Evolutionary conservation across 1,139 yeast genomes (phyloP), one percentile per base, ranked within the genome.

Genomic region (Waltiozyma sp.): DNA sequence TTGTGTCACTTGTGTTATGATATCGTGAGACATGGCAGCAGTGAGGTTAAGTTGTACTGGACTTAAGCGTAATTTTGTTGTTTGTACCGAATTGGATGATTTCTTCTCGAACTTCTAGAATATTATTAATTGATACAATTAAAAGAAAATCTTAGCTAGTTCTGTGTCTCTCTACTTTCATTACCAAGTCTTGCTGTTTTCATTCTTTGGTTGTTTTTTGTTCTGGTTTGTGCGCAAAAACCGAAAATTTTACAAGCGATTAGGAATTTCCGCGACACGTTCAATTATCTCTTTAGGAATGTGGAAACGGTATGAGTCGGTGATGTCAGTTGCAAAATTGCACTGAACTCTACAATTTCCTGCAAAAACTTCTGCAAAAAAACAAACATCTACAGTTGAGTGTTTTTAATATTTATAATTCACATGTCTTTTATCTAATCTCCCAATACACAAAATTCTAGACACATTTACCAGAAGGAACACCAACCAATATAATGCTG

Each of bases 401-500:
- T 21, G 8, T 5, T 21, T 5, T 5, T 21, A 21, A 21, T 21
- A 21, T 5, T 21, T 5, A 21, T 21, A 11, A 26, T 13, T 26
- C n/a, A 26, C n/a, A 26, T n/a, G n/a, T n/a, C n/a, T n/a, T n/a
- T n/a, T n/a, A n/a, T n/a, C n/a, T n/a, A n/a, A n/a, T n/a, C n/a
- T n/a, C n/a, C n/a, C n/a, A 21, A 42, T 33, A 33, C 38, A 35
- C 26, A 26, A 37, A 28, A 34, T 24, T 19, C 23, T 38, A 41
- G 7, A 23, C 51, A 55, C n/a, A 26, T 26, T 26, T 26, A 89
- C 97, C 98, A 91, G 76, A 89, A 91, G 1, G 97, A 85, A 65
- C 98, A 91, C 98, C 99, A 93, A 18, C 99, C 99, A 49, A 93
- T 85, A 59, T 86, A 93, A 62, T 91, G 98, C 62, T 88, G 96